A percentile compares a stretch with the other conserved stretches of the same genome.
Conservation (phyloP, 805 yeast species). For the Zygoascus flipseniorum region DNA sequence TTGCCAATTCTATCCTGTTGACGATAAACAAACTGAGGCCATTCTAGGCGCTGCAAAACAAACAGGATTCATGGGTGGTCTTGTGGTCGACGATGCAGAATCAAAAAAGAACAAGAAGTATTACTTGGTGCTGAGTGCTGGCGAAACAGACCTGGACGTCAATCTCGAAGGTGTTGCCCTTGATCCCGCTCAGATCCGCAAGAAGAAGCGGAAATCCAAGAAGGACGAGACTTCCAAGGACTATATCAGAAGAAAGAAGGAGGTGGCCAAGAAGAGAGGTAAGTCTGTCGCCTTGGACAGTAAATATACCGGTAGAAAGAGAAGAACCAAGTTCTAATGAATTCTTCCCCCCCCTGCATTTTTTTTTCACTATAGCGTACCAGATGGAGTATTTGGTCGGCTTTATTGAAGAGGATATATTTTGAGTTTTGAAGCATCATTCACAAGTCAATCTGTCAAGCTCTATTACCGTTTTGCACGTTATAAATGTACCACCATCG, state of each 20-base stretch:
- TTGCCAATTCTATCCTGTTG: conserved; percentile 92
- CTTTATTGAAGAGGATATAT: too few species aligned
- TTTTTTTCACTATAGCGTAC: background rate
- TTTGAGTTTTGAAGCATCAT: too few species aligned
- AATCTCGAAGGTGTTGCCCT: conserved; percentile 74
- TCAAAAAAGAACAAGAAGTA: conserved; percentile 84
- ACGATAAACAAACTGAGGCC: conserved; percentile 73
- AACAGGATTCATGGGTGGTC: conserved; percentile 94
- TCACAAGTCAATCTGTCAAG: too few species aligned
- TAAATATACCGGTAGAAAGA: conserved; percentile 81
- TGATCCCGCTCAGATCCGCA: conserved; percentile 36
- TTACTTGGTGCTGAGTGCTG: conserved; percentile 84
- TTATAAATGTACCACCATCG: too few species aligned
- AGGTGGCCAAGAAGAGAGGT: conserved; percentile 85
- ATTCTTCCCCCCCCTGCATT: background rate
- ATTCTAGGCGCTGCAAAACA: conserved; percentile 81
- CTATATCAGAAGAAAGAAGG: conserved; percentile 85
- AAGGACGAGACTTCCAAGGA: conserved; percentile 68
- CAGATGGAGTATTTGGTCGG: too few species aligned
- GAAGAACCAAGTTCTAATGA: conserved; percentile 52
- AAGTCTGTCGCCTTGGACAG: conserved; percentile 81
- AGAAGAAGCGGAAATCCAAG: conserved; percentile 36
- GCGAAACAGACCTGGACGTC: conserved; percentile 62
- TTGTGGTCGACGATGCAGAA: conserved; percentile 90
- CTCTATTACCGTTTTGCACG: too few species aligned